Evolutionary conservation across 495 filamentous ascomycete species (phyloP).

Genomic region (Neurospora cerealis): DNA sequence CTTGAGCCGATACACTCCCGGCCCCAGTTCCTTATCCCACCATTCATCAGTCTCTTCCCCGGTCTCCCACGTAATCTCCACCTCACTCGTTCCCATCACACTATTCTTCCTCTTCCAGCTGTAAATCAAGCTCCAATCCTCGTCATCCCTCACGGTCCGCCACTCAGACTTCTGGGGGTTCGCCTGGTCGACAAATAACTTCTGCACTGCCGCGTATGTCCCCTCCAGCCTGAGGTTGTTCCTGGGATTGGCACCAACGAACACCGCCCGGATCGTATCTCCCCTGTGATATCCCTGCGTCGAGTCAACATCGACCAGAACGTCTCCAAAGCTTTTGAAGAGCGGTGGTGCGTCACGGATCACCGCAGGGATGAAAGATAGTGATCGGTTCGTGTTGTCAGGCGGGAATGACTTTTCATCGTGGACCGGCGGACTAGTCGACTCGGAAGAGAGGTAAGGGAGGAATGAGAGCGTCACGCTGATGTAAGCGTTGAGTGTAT

Average conservation of each 20-base stretch:
- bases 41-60: conserved; percentile 39
- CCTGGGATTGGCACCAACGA: conserved; percentile 84
- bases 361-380: conserved; percentile 75
- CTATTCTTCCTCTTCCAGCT: conserved; percentile 67
- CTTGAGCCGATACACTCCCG: conserved; percentile 66
- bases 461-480: conserved; percentile 68
- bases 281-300: conserved; percentile 51
- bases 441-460: conserved; percentile 44
- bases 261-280: conserved; percentile 49
- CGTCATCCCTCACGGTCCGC: conserved; percentile 59
- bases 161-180: conserved; percentile 31
- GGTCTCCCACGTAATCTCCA: conserved; percentile 70
- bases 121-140: conserved; percentile 73
- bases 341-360: conserved; percentile 62
- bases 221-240: conserved; percentile 74
- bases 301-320: conserved; percentile 46
- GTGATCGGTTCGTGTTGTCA: conserved; percentile 67
- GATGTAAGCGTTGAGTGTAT: conserved; percentile 84
- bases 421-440: conserved; percentile 32
- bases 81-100: conserved; percentile 69
- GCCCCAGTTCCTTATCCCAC: conserved; percentile 35
- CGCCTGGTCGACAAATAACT: conserved; percentile 25
- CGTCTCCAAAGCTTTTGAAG: conserved; percentile 67
- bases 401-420: conserved; percentile 57
- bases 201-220: conserved; percentile 75